These are phyloP conservation scores for Ophiostoma sp. DNA, from an alignment of 2,329 filamentous ascomycete species.

Conservation along the genomic window DNA sequence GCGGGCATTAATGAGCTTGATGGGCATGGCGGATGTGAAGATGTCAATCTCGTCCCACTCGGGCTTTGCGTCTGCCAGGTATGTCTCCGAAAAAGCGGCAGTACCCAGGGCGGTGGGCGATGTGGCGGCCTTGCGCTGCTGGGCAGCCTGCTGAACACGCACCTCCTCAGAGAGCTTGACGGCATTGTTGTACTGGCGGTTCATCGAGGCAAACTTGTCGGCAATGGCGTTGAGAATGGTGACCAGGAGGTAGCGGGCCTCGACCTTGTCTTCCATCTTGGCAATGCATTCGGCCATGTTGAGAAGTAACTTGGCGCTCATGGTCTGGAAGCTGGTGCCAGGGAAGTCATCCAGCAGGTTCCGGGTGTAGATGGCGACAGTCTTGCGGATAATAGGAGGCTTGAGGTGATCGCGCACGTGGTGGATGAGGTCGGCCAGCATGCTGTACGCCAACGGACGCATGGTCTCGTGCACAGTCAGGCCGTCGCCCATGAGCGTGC, in stretches of 20 bases:
- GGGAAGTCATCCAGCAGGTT: slow-evolving; percentile 95
- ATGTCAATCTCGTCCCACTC: slow-evolving; percentile 99
- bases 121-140: slow-evolving; percentile 32
- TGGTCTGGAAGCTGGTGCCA: slow-evolving; percentile 97
- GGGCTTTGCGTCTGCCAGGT: slow-evolving; percentile 78
- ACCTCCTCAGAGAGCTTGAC: slow-evolving; percentile 93
- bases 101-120: slow-evolving; percentile 41
- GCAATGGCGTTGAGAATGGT: slow-evolving; percentile 97
- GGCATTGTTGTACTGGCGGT: slow-evolving; percentile 88
- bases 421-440: slow-evolving; percentile 96
- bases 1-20: slow-evolving; percentile 87
- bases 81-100: slow-evolving; percentile 61
- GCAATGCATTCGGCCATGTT: slow-evolving; percentile 99
- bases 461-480: slow-evolving; percentile 96
- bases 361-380: slow-evolving; percentile 93
- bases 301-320: slow-evolving; percentile 93
- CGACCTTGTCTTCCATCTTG: slow-evolving; percentile 84
- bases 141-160: slow-evolving; percentile 68
- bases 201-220: slow-evolving; percentile 98
- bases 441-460: slow-evolving; percentile 91
- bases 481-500: slow-evolving; percentile 90
- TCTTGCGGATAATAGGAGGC: slow-evolving; percentile 87
- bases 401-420: slow-evolving; percentile 87
- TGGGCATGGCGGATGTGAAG: slow-evolving; percentile 80
- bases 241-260: slow-evolving; percentile 90